A percentile compares a stretch with the other conserved stretches of the same genome.
These are phyloP conservation scores for Umbelopsis ramanniana DNA, from an alignment of 192 early-diverging fungal species.

Conservation along the genomic window DNA sequence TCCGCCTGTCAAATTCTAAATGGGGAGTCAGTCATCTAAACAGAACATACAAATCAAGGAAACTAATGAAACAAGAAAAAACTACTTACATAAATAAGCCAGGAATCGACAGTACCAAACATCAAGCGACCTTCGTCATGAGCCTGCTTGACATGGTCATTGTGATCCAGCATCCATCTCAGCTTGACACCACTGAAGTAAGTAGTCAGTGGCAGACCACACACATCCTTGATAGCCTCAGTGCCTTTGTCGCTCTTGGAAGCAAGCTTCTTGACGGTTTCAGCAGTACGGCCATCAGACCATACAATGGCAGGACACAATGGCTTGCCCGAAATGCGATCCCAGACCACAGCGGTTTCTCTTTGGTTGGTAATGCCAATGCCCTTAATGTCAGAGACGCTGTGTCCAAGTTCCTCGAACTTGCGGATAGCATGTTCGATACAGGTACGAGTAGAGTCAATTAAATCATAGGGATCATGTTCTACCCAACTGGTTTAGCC, in stretches of 20 bases:
- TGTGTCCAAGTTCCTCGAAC: conserved; percentile 64
- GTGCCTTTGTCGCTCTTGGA: conserved; percentile 44
- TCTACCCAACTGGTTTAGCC: conserved; percentile 76
- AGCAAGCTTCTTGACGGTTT: conserved; percentile 67
- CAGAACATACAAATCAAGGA: not conserved
- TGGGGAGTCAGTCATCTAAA: not conserved
- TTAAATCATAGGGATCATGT: conserved; percentile 81
- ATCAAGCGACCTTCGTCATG: conserved; percentile 72
- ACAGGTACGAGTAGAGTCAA: conserved; percentile 69
- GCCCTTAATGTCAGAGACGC: conserved; percentile 58
- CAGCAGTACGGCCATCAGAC: conserved; percentile 84
- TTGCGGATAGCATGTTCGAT: conserved; percentile 68
- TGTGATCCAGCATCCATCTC: conserved; percentile 90
- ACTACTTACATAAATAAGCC: conserved; percentile 82
- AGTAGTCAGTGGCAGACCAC: conserved; percentile 88
- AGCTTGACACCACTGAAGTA: conserved; percentile 94
- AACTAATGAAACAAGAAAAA: not conserved
- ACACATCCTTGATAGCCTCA: conserved; percentile 54
- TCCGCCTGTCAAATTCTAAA: conserved; percentile 84
- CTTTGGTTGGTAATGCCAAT: conserved; percentile 96
- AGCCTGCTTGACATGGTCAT: conserved; percentile 69
- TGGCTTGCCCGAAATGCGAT: conserved; percentile 75
- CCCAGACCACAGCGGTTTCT: conserved; percentile 93
- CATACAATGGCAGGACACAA: conserved; percentile 91
- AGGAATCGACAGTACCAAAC: conserved; percentile 93